phyloP scores from a whole-genome alignment of 495 filamentous ascomycete species.

The Penicillium manginii region DNA sequence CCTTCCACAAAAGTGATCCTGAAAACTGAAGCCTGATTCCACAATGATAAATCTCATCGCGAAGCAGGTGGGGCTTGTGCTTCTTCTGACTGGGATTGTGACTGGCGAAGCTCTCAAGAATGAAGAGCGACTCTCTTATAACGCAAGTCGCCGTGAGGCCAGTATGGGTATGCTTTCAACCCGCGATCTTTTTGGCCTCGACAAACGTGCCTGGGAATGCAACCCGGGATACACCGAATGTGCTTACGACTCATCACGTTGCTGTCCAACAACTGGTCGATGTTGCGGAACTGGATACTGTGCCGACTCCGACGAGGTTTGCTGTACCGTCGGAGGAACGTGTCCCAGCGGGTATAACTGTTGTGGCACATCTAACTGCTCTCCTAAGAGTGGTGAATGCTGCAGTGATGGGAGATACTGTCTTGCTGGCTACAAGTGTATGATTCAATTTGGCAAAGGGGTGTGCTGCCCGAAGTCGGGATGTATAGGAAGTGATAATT shows the following conservation, averaged over 20 bases:
- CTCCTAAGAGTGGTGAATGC: conserved; percentile 22
- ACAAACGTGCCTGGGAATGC: conserved; percentile 10
- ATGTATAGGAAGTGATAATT: conserved; percentile 17
- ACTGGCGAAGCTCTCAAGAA: conserved; percentile 8
- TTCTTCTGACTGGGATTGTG: conserved; percentile 6
- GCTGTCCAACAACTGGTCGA: conserved; percentile 13
- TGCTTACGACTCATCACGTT: conserved; percentile 14
- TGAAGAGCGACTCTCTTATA: conserved; percentile 9
- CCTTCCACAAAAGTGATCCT: not conserved
- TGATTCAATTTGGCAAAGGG: conserved; percentile 11
- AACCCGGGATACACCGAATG: conserved; percentile 17
- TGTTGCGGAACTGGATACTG: conserved; percentile 29
- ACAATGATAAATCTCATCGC: not conserved
- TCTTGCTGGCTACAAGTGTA: conserved; percentile 20
- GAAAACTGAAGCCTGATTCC: not conserved
- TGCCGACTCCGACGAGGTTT: conserved; percentile 14
- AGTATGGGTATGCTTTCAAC: not conserved
- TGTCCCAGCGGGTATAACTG: conserved; percentile 25
- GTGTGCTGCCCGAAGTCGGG: conserved; percentile 25
- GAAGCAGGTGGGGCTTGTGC: not conserved
- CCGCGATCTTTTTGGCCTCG: conserved; percentile 12
- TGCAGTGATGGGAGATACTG: conserved; percentile 28
- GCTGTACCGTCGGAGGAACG: conserved; percentile 22
- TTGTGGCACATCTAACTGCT: conserved; percentile 21
- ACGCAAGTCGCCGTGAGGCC: conserved; percentile 5